Conservation (phyloP, 1,284 basidiomycete species). For the Phlebopus sp. region DNA sequence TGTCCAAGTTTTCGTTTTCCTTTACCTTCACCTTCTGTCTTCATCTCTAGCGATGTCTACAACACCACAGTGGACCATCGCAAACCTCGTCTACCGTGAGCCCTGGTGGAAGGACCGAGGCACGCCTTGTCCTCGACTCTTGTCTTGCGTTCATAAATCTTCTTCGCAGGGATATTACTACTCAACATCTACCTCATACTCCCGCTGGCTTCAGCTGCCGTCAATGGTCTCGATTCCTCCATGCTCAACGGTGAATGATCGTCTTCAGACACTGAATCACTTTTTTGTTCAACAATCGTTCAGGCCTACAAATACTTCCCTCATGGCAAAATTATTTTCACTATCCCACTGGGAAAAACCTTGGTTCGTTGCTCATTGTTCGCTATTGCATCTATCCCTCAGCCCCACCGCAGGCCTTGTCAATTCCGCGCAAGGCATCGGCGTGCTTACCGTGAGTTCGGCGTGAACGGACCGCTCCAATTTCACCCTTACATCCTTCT, state of each 20-base stretch:
- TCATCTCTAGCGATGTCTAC: neutral
- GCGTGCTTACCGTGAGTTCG: conserved; percentile 47
- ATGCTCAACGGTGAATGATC: conserved; percentile 52
- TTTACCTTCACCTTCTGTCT: neutral
- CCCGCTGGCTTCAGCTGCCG: conserved; percentile 56
- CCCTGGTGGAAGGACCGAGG: conserved; percentile 43
- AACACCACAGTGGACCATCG: conserved; percentile 31
- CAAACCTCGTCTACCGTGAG: conserved; percentile 36
- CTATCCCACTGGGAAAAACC: conserved; percentile 46
- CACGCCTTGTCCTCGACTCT: conserved; percentile 13
- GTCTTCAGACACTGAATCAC: neutral
- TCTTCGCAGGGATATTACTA: conserved; percentile 48
- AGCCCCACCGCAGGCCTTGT: conserved; percentile 45
- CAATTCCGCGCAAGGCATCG: conserved; percentile 61
- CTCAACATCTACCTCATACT: conserved; percentile 59
- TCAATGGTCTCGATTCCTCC: conserved; percentile 63
- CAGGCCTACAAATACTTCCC: conserved; percentile 63
- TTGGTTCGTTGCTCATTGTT: conserved; percentile 40
- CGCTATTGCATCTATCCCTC: conserved; percentile 1
- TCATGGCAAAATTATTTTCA: conserved; percentile 56
- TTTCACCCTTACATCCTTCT: neutral
- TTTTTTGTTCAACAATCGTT: conserved; percentile 3
- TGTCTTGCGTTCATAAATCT: neutral
- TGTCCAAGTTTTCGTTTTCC: neutral
- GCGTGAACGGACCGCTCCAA: neutral